Evolutionary conservation across 2,329 filamentous ascomycete genomes (phyloP).

Genomic region (Cyclaneusma minus): DNA sequence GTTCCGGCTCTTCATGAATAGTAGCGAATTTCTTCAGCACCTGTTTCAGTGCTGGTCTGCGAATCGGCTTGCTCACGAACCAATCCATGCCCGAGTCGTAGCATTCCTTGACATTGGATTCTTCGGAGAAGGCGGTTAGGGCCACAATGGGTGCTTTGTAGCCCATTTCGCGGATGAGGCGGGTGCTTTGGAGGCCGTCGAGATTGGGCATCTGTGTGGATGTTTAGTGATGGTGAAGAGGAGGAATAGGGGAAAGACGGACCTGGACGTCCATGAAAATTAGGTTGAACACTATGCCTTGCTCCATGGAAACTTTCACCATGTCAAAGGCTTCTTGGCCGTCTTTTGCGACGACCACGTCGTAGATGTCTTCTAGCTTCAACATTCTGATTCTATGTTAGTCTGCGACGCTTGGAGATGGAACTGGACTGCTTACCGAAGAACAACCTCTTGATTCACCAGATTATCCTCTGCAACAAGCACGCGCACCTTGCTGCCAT

Average conservation of each 20-base stretch:
- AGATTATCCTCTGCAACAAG: slow-evolving; percentile 73
- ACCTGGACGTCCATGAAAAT: slow-evolving; percentile 86
- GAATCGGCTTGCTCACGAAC: slow-evolving; percentile 63
- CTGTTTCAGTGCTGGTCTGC: slow-evolving; percentile 71
- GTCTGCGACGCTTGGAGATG: slow-evolving; percentile 30
- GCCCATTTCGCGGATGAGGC: slow-evolving; percentile 71
- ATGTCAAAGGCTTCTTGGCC: slow-evolving; percentile 78
- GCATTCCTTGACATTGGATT: slow-evolving; percentile 74
- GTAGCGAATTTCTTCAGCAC: slow-evolving; percentile 74
- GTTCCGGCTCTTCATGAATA: slow-evolving; percentile 51
- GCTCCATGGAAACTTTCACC: slow-evolving; percentile 69
- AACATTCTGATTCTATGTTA: slow-evolving; percentile 46
- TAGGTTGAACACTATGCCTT: slow-evolving; percentile 59
- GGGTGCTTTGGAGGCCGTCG: slow-evolving; percentile 75
- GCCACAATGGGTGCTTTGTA: slow-evolving; percentile 83
- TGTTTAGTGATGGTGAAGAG: neutral
- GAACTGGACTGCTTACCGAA: slow-evolving; percentile 23
- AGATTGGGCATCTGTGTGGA: slow-evolving; percentile 67
- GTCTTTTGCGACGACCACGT: slow-evolving; percentile 77
- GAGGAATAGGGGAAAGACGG: slow-evolving; percentile 3
- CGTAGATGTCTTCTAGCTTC: slow-evolving; percentile 66
- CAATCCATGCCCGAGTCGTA: slow-evolving; percentile 87
- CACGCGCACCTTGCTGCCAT: slow-evolving; percentile 53
- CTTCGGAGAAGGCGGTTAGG: slow-evolving; percentile 78
- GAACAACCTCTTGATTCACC: slow-evolving; percentile 44